Percentiles rank a stretch among this genome's conserved stretches.
These are phyloP conservation scores for Kurtzmaniella quercitrusa DNA, from an alignment of 1,139 yeast species.

Conservation along the genomic window DNA sequence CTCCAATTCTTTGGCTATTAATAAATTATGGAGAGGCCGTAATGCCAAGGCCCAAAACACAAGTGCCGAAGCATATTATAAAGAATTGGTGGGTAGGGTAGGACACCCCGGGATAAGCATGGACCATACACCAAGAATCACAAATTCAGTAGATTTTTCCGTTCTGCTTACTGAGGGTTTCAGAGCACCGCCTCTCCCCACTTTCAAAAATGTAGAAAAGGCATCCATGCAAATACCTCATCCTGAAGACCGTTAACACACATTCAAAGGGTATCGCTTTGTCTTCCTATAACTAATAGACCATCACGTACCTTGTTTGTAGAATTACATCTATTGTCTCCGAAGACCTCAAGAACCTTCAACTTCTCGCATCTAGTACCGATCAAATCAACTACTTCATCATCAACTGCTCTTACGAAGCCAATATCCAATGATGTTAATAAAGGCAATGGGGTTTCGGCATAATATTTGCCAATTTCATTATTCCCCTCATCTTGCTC, in stretches of 20 bases:
- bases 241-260: slow-evolving; percentile 13
- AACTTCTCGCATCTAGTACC: slow-evolving; percentile 58
- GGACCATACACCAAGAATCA: slow-evolving; percentile 53
- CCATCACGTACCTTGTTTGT: slow-evolving; percentile 51
- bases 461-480: slow-evolving; percentile 15
- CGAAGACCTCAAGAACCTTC: slow-evolving; percentile 70
- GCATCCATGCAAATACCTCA: slow-evolving; percentile 37
- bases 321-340: slow-evolving; percentile 65
- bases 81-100: slow-evolving; percentile 37
- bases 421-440: slow-evolving; percentile 68
- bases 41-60: slow-evolving; percentile 18
- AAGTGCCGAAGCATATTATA: slow-evolving; percentile 27
- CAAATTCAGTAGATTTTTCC: slow-evolving; percentile 37
- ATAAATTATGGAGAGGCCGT: slow-evolving; percentile 21
- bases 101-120: slow-evolving; percentile 58
- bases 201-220: slow-evolving; percentile 60
- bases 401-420: slow-evolving; percentile 71
- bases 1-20: slow-evolving; percentile 26
- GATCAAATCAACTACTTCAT: slow-evolving; percentile 51
- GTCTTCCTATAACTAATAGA: slow-evolving; percentile 70
- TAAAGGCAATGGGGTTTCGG: slow-evolving; percentile 38
- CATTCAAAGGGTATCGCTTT: slow-evolving; percentile 51
- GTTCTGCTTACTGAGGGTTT: slow-evolving; percentile 18
- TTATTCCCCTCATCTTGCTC: slow-evolving; percentile 5
- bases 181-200: slow-evolving; percentile 45